Base-by-base conservation (phyloP, 306 rosid genomes). In the Vigna hirtella region DNA sequence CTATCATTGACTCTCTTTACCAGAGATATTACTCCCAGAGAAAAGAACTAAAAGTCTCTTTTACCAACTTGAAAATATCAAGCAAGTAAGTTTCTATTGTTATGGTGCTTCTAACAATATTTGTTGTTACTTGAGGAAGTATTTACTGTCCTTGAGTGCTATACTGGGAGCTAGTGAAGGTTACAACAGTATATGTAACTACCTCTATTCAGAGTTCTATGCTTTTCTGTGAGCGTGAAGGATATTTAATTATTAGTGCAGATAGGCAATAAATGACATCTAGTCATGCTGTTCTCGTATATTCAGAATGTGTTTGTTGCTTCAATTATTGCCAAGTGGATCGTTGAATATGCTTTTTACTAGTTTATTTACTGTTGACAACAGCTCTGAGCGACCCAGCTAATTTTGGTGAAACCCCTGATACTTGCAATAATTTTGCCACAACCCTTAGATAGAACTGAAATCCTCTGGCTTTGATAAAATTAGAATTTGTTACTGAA, bases 41-140 rank as follows among this genome's bases (percentile, higher is more conserved):
- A 75, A 79, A 24, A 22, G 88, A 80, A 47, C 71, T 86, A 66
- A 89, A 81, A 86, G 34, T 45, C 26, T 70, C 51, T 71, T 72
- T 88, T 52, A 84, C 90, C 70, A 74, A 70, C 65, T 71, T 91
- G 88, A 81, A 87, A 67, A 89, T 96, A 74, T 71, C 83, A 71
- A 77, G 88, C 92, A 81, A 77, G 99, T 93, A 87, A 88, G 97
- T 58, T 83, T 50, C 70, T 83, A 76, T 70, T 66, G 76, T 76
- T 42, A 48, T 53, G 30, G 55, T 16, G 24, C 77, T 75, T 78
- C 76, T 52, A 40, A 64, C 28, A 30, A 71, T 56, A 52, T 34
- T 56, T 83, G 32, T 61, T 55, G 58, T 63, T 50, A 22, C 59
- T 32, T 57, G 28, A 5, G 22, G 32, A 77, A 48, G 48, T 66